Conservation (phyloP, 208 protist species). For the Vickermania ingenoplastis region DNA sequence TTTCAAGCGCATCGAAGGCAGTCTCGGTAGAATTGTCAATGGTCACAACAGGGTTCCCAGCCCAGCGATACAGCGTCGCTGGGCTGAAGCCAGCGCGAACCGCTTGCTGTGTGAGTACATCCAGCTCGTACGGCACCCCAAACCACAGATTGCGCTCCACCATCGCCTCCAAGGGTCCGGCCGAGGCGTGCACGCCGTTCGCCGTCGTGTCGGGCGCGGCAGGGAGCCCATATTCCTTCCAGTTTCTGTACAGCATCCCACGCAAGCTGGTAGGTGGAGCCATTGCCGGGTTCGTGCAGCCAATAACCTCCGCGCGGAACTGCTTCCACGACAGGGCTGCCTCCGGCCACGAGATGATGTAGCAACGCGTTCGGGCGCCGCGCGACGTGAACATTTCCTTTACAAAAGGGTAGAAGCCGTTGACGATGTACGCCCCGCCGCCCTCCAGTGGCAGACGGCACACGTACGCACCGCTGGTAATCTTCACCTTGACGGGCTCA, state of each 20-base stretch:
- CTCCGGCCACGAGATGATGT: slow-evolving; percentile 55
- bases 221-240: slow-evolving; percentile 40
- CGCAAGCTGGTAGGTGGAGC: slow-evolving; percentile 32
- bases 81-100: slow-evolving; percentile 25
- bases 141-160: slow-evolving; percentile 56
- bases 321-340: slow-evolving; percentile 20
- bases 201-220: slow-evolving; percentile 40
- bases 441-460: slow-evolving; percentile 7
- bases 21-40: slow-evolving; percentile 3
- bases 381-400: slow-evolving; percentile 26
- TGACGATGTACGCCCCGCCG: slow-evolving; percentile 48
- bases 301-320: slow-evolving; percentile 45
- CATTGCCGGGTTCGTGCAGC: slow-evolving; percentile 33
- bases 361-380: slow-evolving; percentile 40
- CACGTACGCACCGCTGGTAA: slow-evolving; percentile 44
- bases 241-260: slow-evolving; percentile 32
- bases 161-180: slow-evolving; percentile 48
- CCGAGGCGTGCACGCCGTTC: slow-evolving; percentile 57
- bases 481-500: slow-evolving; percentile 17
- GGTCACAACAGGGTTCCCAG: slow-evolving; percentile 17
- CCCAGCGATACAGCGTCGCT: slow-evolving; percentile 21
- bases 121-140: slow-evolving; percentile 14
- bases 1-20: slow-evolving; percentile 27
- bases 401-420: slow-evolving; percentile 71
- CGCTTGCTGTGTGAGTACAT: slow-evolving; percentile 20